Percentiles rank a stretch among this genome's conserved stretches.
These are phyloP conservation scores for Trypanosoma melophagium DNA, from an alignment of 208 protist species.

Conservation along the genomic window DNA sequence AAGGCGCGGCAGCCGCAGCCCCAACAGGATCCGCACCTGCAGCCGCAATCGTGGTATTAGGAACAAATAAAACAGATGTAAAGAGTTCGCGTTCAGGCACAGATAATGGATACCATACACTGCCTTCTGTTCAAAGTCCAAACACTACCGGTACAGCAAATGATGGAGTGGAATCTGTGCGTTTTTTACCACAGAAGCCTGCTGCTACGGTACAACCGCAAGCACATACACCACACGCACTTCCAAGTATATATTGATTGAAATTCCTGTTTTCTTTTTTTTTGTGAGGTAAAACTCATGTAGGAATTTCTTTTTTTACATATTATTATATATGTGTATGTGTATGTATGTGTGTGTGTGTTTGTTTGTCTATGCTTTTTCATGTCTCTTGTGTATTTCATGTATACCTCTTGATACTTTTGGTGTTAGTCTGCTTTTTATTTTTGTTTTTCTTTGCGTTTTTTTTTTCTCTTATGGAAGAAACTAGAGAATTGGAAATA, in stretches of 20 bases:
- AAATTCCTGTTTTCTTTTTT: conserved; percentile 4
- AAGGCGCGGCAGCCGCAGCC: no score
- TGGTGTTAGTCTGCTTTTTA: conserved; percentile 8
- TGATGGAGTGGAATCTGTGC: neutral
- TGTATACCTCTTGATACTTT: conserved; percentile 1
- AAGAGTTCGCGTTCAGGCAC: no score
- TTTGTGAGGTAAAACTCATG: neutral
- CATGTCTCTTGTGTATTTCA: neutral
- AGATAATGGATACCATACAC: conserved; percentile 10
- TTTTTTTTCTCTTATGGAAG: conserved; percentile 1
- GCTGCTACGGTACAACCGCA: neutral
- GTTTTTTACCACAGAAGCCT: conserved; percentile 20
- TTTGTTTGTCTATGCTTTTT: neutral
- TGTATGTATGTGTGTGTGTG: neutral
- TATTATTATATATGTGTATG: conserved; percentile 8
- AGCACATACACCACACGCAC: neutral
- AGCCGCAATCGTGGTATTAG: no score
- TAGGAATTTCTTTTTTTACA: conserved; percentile 5
- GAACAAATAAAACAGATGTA: no score
- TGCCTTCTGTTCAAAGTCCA: conserved; percentile 8
- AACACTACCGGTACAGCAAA: neutral
- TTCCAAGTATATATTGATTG: neutral
- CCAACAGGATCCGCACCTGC: no score
- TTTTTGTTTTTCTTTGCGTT: conserved; percentile 23
- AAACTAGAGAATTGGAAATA: no score